These are phyloP conservation scores for Ogataea corticis DNA, from an alignment of 805 yeast genomes.

Conservation along the genomic window DNA sequence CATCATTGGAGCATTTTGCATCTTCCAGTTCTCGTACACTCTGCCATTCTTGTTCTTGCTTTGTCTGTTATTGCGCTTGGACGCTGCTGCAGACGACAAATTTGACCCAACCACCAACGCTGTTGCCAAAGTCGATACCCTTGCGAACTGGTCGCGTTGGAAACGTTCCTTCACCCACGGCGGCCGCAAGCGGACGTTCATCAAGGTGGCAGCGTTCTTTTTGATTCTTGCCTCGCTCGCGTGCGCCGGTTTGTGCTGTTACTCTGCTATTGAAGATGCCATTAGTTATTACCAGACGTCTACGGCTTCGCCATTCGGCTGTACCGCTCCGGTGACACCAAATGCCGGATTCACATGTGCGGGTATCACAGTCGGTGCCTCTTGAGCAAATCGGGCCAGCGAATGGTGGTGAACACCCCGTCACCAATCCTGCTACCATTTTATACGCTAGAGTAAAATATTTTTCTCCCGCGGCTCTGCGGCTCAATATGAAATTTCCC, in stretches of 20 bases:
- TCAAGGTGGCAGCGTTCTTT: slow-evolving; percentile 8
- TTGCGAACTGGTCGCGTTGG: slow-evolving; percentile 11
- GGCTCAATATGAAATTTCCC: no score
- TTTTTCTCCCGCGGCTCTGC: no score
- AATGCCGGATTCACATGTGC: slow-evolving; percentile 16
- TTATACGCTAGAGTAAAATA: no score
- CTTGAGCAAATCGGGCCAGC: background rate
- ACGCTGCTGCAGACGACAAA: slow-evolving; percentile 9
- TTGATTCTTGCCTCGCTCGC: slow-evolving; percentile 12
- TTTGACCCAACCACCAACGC: slow-evolving; percentile 11
- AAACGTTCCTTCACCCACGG: slow-evolving; percentile 9
- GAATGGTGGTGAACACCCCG: no score
- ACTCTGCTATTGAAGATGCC: slow-evolving; percentile 16
- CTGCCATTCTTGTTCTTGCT: slow-evolving; percentile 36
- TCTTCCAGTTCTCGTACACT: slow-evolving; percentile 47
- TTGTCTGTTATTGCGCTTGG: slow-evolving; percentile 14
- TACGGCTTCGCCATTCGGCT: slow-evolving; percentile 12
- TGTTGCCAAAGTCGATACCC: slow-evolving; percentile 9
- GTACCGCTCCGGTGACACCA: slow-evolving; percentile 16
- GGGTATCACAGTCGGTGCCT: slow-evolving; percentile 13
- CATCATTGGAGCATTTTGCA: slow-evolving; percentile 45
- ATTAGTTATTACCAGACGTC: slow-evolving; percentile 11
- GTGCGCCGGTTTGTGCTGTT: slow-evolving; percentile 15
- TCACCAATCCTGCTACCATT: background rate
- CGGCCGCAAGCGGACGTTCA: slow-evolving; percentile 7